Conservation (phyloP, 306 rosid species). For the Lotus japonicus region DNA sequence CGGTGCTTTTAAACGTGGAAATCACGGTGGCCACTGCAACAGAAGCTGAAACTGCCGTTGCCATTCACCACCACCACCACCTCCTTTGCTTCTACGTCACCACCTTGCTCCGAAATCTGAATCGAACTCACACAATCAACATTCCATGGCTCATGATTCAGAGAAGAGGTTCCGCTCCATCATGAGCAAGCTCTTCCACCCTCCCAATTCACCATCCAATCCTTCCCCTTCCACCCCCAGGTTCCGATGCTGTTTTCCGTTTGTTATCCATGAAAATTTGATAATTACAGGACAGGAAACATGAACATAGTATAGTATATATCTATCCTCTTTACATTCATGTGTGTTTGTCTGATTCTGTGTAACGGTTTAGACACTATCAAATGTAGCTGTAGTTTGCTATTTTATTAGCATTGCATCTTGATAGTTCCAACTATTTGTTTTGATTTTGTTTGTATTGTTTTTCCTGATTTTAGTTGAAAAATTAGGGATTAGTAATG, state of each 20-base stretch:
- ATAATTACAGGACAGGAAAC: neutral
- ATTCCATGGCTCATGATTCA: conserved; percentile 58
- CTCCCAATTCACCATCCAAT: conserved; percentile 36
- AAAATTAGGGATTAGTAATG: neutral
- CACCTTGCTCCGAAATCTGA: neutral
- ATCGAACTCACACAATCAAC: neutral
- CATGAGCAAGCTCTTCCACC: conserved; percentile 77
- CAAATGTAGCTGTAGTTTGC: too few relatives aligned
- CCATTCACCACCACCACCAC: too few relatives aligned
- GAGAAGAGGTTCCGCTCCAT: conserved; percentile 72
- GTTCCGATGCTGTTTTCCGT: conserved; percentile 25
- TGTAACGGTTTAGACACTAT: too few relatives aligned
- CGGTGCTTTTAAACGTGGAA: too few relatives aligned
- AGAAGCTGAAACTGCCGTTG: neutral
- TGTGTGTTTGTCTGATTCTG: neutral
- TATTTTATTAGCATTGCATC: too few relatives aligned
- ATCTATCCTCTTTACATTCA: neutral
- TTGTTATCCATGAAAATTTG: neutral
- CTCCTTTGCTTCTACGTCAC: too few relatives aligned
- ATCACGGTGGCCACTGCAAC: neutral
- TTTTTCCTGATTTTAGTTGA: too few relatives aligned
- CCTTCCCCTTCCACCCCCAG: conserved; percentile 64
- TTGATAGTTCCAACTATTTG: neutral
- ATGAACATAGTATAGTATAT: neutral
- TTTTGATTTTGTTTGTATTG: neutral